A percentile compares a stretch with the other conserved stretches of the same genome.
These are phyloP conservation scores for Plasmodium billcollinsi DNA, from an alignment of 169 alveolate species.

Conservation along the genomic window DNA sequence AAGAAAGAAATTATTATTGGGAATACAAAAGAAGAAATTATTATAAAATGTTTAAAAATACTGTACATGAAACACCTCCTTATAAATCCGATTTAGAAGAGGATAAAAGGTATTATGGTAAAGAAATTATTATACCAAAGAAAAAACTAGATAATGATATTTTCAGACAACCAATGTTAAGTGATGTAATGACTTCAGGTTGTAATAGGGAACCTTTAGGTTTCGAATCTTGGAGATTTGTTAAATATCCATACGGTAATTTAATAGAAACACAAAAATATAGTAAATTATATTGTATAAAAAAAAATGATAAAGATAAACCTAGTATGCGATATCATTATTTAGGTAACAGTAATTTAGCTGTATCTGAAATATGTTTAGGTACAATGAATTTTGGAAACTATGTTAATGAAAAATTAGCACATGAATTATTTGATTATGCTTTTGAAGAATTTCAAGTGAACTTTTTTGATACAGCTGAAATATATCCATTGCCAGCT, in stretches of 20 bases:
- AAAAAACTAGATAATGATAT: conserved; percentile 84
- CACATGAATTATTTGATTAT: conserved; percentile 85
- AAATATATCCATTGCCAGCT: conserved; percentile 90
- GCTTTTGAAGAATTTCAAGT: conserved; percentile 86
- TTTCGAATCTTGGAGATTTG: conserved; percentile 75
- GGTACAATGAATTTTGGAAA: conserved; percentile 93
- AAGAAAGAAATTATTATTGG: conserved; percentile 80
- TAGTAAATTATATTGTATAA: conserved; percentile 47
- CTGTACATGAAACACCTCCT: conserved; percentile 60
- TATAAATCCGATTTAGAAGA: conserved; percentile 56
- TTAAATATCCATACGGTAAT: conserved; percentile 75
- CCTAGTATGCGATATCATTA: conserved; percentile 79
- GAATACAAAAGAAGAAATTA: conserved; percentile 80
- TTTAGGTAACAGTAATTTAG: conserved; percentile 83
- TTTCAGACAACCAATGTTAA: conserved; percentile 87
- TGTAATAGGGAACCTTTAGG: conserved; percentile 62
- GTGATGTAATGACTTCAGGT: conserved; percentile 84
- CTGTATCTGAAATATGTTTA: conserved; percentile 88
- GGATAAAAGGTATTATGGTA: conserved; percentile 70
- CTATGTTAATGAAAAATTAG: conserved; percentile 80
- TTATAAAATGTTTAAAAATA: conserved; percentile 75
- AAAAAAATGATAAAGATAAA: conserved; percentile 72
- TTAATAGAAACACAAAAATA: conserved; percentile 77
- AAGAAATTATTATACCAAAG: conserved; percentile 78
- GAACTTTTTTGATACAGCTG: conserved; percentile 90